A percentile compares a stretch with the other conserved stretches of the same genome.
These are phyloP conservation scores for Saitozyma sp. DNA, from an alignment of 768 basidiomycete species.

Conservation along the genomic window DNA sequence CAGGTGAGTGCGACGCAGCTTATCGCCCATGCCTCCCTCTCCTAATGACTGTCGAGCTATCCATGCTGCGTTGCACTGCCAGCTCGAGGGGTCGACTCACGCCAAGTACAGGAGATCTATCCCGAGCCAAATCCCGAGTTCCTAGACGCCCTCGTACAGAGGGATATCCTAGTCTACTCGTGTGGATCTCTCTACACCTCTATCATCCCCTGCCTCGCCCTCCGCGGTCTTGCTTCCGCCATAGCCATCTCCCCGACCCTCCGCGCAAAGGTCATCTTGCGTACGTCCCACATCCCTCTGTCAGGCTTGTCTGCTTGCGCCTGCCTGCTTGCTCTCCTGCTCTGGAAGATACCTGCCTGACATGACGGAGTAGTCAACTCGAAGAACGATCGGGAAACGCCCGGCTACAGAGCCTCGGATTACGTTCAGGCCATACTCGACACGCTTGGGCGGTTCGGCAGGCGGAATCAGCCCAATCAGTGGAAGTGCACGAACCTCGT, in stretches of 20 bases:
- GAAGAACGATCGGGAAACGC: constrained; percentile 85
- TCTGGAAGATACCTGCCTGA: too few species aligned
- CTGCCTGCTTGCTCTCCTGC: neutral
- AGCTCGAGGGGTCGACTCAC: neutral
- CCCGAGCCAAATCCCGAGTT: constrained; percentile 83
- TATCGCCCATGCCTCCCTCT: neutral
- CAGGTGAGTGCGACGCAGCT: constrained; percentile 52
- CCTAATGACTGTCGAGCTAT: too few species aligned
- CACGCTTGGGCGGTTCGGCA: constrained; percentile 62
- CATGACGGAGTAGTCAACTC: constrained; percentile 66
- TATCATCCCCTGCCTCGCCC: constrained; percentile 86
- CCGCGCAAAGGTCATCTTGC: constrained; percentile 76
- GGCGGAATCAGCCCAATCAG: constrained; percentile 56
- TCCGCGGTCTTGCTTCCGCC: constrained; percentile 72
- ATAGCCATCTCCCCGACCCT: constrained; percentile 74
- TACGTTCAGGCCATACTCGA: constrained; percentile 76
- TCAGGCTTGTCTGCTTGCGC: constrained; percentile 5
- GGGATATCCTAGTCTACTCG: constrained; percentile 78
- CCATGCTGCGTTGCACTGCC: too few species aligned
- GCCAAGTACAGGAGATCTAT: constrained; percentile 65
- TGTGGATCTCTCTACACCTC: constrained; percentile 95
- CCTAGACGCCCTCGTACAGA: constrained; percentile 62
- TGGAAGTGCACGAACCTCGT: constrained; percentile 79
- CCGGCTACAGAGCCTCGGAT: constrained; percentile 77
- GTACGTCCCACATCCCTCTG: constrained; percentile 57